These are phyloP conservation scores for Colletotrichum tanaceti DNA, from an alignment of 2,329 filamentous ascomycete species.

Conservation along the genomic window DNA sequence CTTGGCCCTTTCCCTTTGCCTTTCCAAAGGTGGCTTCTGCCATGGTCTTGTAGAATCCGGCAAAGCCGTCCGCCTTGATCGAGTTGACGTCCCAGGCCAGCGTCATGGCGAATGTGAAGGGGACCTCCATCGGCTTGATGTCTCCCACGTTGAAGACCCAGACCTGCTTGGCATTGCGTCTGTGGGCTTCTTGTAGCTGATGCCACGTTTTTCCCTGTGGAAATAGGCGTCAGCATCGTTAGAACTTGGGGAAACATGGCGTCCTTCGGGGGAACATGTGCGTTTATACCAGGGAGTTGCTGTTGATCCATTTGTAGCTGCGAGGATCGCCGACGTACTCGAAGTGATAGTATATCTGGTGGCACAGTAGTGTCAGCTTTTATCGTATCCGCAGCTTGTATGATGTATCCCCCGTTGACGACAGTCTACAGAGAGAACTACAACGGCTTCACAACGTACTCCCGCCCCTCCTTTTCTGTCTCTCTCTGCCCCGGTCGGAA, in stretches of 20 bases:
- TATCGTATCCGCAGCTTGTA: no score
- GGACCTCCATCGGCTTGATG: slow-evolving; percentile 68
- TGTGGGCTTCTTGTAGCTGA: slow-evolving; percentile 67
- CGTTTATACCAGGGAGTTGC: slow-evolving; percentile 61
- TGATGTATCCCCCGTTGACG: no score
- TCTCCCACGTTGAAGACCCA: slow-evolving; percentile 75
- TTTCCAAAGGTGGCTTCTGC: slow-evolving; percentile 54
- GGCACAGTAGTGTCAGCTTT: no score
- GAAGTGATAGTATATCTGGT: slow-evolving; percentile 63
- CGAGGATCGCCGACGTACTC: slow-evolving; percentile 72
- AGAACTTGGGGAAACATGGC: no score
- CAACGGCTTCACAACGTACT: slow-evolving; percentile 48
- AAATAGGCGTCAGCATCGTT: neutral
- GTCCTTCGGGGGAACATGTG: neutral
- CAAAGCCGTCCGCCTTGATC: slow-evolving; percentile 57
- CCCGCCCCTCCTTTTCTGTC: slow-evolving; percentile 67
- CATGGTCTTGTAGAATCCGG: slow-evolving; percentile 21
- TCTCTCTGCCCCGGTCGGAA: slow-evolving; percentile 65
- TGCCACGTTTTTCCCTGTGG: slow-evolving; percentile 55
- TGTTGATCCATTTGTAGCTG: slow-evolving; percentile 72
- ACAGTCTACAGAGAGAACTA: fast-evolving
- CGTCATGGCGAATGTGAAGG: slow-evolving; percentile 66
- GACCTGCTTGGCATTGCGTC: slow-evolving; percentile 59
- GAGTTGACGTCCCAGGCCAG: slow-evolving; percentile 66
- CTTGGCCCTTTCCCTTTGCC: no score